Evolutionary conservation across 1,139 yeast species (phyloP), one percentile per base, ranked within the genome.

Genomic region (Casaregolazyma lundiana): DNA sequence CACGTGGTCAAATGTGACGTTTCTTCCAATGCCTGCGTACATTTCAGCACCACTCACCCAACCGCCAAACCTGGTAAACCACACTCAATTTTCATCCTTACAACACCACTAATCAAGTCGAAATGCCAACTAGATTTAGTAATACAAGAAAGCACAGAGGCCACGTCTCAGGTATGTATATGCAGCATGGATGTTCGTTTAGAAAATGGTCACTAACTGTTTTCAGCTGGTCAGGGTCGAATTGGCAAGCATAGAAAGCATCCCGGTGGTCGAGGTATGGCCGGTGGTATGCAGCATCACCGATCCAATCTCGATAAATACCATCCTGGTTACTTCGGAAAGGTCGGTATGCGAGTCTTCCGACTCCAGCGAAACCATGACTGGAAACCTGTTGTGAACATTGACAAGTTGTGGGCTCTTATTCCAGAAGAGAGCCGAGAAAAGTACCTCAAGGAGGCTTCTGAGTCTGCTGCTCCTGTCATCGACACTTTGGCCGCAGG

Each of bases 191-290:
- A 34, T 26, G 15, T 18, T 6, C 9, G 34, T 22, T n/a, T 8
- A 30, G 21, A 13, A 9, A 9, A 15, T 26, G 4, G 15, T 26
- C 39, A 46, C 58, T 55, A 48, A 43, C 48, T 52, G 52, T 35
- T 38, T 62, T 60, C 67, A 84, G 97, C 97, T 95, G 99, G 99
- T 87, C 85, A 90, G 78, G 99, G 99, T 86, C 94, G 99, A 83
- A 78, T 94, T 78, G 99, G 99, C 78, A 92, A 94, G 86, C 98
- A 94, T 95, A 89, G 98, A 89, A 94, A 94, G 95, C 92, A 85
- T 71, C 97, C 98, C 67, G 98, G 98, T 92, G 99, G 99, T 81
- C 92, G 98, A 81, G 99, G 99, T 92, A 92, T 80, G 94, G 99
- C 99, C 75, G 99, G 99, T 90, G 99, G 99, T 87, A 95, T 82